Evolutionary conservation across 2,329 filamentous ascomycete genomes (phyloP).

Genomic region (Fusarium armeniacum): DNA sequence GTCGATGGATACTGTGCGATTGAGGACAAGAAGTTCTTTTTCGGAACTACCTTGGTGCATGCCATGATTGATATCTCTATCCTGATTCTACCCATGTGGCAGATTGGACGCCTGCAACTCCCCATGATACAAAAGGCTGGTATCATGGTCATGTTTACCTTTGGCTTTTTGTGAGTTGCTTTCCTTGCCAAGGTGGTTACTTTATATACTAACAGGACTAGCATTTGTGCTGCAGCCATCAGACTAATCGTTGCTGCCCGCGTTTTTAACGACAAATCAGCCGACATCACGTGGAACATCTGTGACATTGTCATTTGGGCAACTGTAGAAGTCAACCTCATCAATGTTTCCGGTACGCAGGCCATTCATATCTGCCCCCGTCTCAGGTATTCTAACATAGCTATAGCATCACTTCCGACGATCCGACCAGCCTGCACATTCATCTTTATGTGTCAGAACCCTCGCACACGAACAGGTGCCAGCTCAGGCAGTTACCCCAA

Average conservation of each 20-base stretch:
- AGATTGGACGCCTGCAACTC: constrained; percentile 51
- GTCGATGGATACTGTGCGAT: constrained; percentile 28
- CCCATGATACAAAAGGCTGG: constrained; percentile 49
- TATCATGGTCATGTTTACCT: constrained; percentile 50
- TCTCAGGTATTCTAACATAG: background rate
- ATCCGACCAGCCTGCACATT: constrained; percentile 44
- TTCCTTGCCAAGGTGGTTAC: rapidly evolving
- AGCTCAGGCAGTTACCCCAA: constrained; percentile 40
- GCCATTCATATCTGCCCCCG: rapidly evolving
- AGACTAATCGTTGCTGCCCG: constrained; percentile 41
- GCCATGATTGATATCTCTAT: constrained; percentile 52
- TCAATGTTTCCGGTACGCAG: constrained; percentile 42
- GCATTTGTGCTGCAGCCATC: constrained; percentile 44
- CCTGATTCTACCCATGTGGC: constrained; percentile 50
- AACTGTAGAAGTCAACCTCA: constrained; percentile 46
- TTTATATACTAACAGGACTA: background rate
- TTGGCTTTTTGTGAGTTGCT: constrained; percentile 50
- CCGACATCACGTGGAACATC: constrained; percentile 46
- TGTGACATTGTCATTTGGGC: constrained; percentile 47
- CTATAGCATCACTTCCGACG: constrained; percentile 44
- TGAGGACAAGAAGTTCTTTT: constrained; percentile 53
- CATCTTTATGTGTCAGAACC: constrained; percentile 39
- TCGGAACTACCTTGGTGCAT: constrained; percentile 52
- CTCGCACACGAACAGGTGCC: constrained; percentile 33
- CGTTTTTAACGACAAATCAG: constrained; percentile 26